Base-by-base conservation (phyloP, 148 eudicot genomes). In the Heliosperma pusillum region DNA sequence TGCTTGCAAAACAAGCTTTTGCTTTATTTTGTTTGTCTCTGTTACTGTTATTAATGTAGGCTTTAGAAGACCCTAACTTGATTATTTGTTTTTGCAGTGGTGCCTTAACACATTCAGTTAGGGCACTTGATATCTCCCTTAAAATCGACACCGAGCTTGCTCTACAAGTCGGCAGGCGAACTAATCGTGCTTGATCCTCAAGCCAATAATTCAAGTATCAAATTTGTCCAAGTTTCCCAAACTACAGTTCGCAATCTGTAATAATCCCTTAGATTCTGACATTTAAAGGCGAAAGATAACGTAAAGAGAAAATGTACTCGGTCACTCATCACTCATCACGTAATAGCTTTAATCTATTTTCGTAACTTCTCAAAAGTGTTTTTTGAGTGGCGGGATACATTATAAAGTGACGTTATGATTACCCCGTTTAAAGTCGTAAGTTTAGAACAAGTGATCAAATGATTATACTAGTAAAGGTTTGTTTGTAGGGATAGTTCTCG, bases 111-210 rank as follows among this genome's bases (percentile, higher is more conserved):
- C 97, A 91, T 79, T 91, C 97, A 4, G 98, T 93, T 62, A 88
- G 82, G 84, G 97, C 98, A 73, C 92, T 93, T 2, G 98, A 93
- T 74, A 91, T 93, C 73, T 93, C 98, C 70, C 85, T 91, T 66
- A 93, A 93, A 62, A 93, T 93, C 5, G 98, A 93, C 71, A 91
- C 94, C 3, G 92, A 93, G 82, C 94, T 93, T 13, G 98, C 98
- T 1, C 92, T 93, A 24, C 79, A 87, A 84, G 97, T 93, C 55
- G 98, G 98, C 73, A 88, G 92, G 85, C 97, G 98, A 62, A 93
- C 98, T 4, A 88, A 91, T 59, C 88, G 98, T 72, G 97, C 97
- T 71, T 93, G 82, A 89, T 40, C 69, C 30, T 66, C 40, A 57
- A 20, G 63, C 13, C 53, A 19, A 21, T 67, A 11, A 42, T 19